phyloP scores from a whole-genome alignment of 192 early-diverging fungal genomes.

The Podila clonocystis region DNA sequence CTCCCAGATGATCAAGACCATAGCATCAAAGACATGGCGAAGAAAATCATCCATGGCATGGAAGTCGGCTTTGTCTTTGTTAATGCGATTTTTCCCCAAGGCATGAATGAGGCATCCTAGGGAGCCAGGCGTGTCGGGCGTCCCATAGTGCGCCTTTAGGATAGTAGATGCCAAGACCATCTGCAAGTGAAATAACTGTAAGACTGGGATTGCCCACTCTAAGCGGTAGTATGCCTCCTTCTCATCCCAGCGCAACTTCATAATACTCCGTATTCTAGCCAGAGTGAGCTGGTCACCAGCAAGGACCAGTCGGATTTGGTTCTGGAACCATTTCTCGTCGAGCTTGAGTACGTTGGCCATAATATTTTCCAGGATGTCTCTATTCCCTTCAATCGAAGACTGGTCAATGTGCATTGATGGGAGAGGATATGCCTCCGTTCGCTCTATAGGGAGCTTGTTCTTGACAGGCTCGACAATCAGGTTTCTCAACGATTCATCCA shows the following conservation, averaged over 20 bases:
- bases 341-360: conserved; percentile 3
- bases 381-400: conserved; percentile 19
- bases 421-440: conserved; percentile 13
- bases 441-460: background rate
- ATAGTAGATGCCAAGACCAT: conserved; percentile 9
- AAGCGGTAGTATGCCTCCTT: background rate
- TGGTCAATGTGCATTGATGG: conserved; percentile 23
- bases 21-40: conserved; percentile 8
- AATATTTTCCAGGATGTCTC: conserved; percentile 7
- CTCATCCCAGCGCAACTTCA: background rate
- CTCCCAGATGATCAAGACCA: conserved; percentile 4
- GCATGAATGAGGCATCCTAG: background rate
- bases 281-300: conserved; percentile 20
- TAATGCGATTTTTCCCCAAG: conserved; percentile 9
- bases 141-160: conserved; percentile 8
- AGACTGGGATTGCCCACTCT: conserved; percentile 7
- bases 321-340: conserved; percentile 1
- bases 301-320: background rate
- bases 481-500: too few relatives aligned
- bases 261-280: background rate
- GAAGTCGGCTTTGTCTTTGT: conserved; percentile 4
- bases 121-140: background rate
- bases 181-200: conserved; percentile 20
- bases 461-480: background rate
- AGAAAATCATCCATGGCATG: conserved; percentile 18